Evolutionary conservation across 495 filamentous ascomycete genomes (phyloP), one percentile per base, ranked within the genome.

Genomic region (Aspergillus haitiensis): DNA sequence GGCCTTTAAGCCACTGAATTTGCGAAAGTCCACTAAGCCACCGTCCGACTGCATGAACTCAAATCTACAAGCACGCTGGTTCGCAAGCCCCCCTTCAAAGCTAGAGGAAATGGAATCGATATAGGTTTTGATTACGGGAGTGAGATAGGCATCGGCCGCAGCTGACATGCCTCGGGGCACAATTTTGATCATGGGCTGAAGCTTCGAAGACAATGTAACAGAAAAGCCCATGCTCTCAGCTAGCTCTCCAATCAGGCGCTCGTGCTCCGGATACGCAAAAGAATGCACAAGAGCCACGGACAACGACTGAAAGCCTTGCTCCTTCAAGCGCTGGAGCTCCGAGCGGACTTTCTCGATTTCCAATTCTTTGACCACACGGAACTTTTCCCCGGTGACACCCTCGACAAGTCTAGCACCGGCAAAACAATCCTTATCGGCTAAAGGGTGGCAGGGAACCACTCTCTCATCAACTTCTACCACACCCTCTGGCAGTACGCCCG

Each of bases 61-160:
- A 59, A 76, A 72, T 27, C 80, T 70, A 46, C 75, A 77, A 13
- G 74, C 69, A 42, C 78, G 76, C 40, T 83, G 76, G 1, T 70
- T 75, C 11, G 76, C 78, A 2, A 85, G 61, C 0, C 77, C 81
- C 15, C 81, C 83, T 59, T 81, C 72, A 52, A 86, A 86, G 48
- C 82, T 83, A 1, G 77, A 68, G 52, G 89, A 86, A 63, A 98
- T 98, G 3, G 93, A 93, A 33, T 86, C 81, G 64, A 98, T 60
- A 70, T 98, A 98, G 70, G 93, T 92, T 70, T 92, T 92, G 67
- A 98, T 98, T 9, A 92, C 90, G 0, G 94, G 94, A 2, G 94
- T 98, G 6, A 98, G 82, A 69, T 98, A 98, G 5, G 94, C 94
- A 76, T 98, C 94, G 6, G 93, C 94, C 32, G 92, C 95, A 9